Base-by-base conservation (phyloP, 2,329 filamentous ascomycete species). In the Zalaria obscura region DNA sequence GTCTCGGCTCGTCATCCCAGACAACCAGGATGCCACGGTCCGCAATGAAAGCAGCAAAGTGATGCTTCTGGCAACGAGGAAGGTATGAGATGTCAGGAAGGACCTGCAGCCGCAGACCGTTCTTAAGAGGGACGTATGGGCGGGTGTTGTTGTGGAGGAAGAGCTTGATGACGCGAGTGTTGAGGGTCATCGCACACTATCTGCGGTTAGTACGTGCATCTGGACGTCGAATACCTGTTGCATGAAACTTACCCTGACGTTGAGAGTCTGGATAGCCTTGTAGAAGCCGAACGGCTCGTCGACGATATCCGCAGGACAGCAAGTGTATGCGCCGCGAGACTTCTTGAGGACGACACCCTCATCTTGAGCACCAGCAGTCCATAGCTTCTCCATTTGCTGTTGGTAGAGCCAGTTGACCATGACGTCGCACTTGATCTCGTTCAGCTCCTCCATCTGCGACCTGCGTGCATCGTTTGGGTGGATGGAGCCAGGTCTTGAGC, bases 171-270 rank as follows among this genome's bases (percentile, higher is more conserved):
- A 80, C 70, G 44, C 70, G 66, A 3, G 77, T 81, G 53, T 75
- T 78, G 47, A 81, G 67, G 3, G 78, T 83, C 70, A 82, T 78
- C 39, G 77, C 77, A 50, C 70, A 75, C 73, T 79, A 44, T 55
- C 37, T 48, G 44, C n/a, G 27, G 35, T 39, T 39, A 40, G 38
- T 18, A n/a, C 25, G 26, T n/a, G 8, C 11, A 29, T 31, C 29
- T n/a, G 6, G 8, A 28, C 3, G 25, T 33, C 27, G 37, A 2
- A 31, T 39, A 3, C 4, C 8, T 9, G 5, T n/a, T 25, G 33
- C 2, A 11, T 5, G n/a, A 5, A 10, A 58, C 66, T 48, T 62
- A 74, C 72, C 53, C 64, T 62, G 42, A 76, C 71, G 46, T 77
- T 76, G 45, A 77, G 54, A 11, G 56, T 53, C 40, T 61, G 50